Evolutionary conservation across 306 rosid genomes (phyloP), one percentile per base, ranked within the genome.

Genomic region (Sphenostylis stenocarpa): DNA sequence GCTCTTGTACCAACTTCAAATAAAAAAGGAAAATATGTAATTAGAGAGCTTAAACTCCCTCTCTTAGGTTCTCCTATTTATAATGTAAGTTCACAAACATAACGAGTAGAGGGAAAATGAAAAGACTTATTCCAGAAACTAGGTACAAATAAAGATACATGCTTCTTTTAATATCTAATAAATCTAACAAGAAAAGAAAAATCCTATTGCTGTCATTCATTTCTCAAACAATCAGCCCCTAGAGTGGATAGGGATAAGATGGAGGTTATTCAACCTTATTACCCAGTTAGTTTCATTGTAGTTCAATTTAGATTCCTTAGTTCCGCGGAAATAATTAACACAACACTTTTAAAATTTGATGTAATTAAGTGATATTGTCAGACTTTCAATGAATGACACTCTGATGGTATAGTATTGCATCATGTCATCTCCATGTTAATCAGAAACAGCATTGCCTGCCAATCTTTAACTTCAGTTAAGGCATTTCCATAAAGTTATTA

Each of bases 221-320:
- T 70, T 23, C 21, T 52, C 43, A 10, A 52, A 38, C 74, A 43
- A 43, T 44, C 28, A 53, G 45, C 45, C 33, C 33, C 24, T 49
- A 20, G 19, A 29, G 21, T 13, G 26, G 26, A 29, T 19, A 15
- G 36, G 29, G 61, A 21, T 34, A n/a, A 29, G 17, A 12, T 11
- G 20, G 28, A 56, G 29, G 13, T 26, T 44, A 11, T 28, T 47
- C 51, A 47, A 68, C 11, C 43, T 28, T 26, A 67, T 44, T 5
- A 16, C 26, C 17, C 9, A 2, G 10, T 16, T 48, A 16, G 63
- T 49, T 70, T 13, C 33, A 20, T 3, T 47, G 23, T 41, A 68
- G 38, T 70, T 58, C 76, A 21, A 77, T 31, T 77, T 55, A 17
- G 34, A 33, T 11, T 53, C 74, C 29, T 31, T 34, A 34, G 72